phyloP scores from a whole-genome alignment of 345 rosid species.

The Eucalyptus guilfoylei region DNA sequence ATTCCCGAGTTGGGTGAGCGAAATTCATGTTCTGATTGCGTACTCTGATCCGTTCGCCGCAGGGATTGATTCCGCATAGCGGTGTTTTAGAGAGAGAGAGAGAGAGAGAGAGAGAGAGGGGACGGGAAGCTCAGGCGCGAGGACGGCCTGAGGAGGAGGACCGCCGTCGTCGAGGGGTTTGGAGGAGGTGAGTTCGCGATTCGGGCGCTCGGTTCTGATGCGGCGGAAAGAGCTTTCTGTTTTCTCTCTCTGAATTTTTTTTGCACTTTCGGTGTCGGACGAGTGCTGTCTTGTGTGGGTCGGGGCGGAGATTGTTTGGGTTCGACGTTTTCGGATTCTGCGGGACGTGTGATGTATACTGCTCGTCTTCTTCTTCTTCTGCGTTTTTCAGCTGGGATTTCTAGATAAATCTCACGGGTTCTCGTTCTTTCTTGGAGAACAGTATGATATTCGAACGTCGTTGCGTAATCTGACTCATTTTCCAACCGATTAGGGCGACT shows the following conservation, averaged over 20 bases:
- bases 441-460: background rate
- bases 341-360: background rate
- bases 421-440: background rate
- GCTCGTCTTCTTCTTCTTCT: background rate
- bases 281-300: background rate
- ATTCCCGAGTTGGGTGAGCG: background rate
- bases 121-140: conserved; percentile 26
- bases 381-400: background rate
- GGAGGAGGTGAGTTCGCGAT: background rate
- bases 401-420: rapidly evolving
- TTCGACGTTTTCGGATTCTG: background rate
- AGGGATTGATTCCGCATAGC: conserved; percentile 62
- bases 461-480: background rate
- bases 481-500: background rate
- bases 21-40: background rate
- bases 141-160: conserved; percentile 32
- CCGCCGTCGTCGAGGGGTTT: no score
- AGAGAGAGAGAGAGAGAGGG: background rate
- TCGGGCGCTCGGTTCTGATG: background rate
- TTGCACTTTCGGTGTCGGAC: background rate
- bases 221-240: background rate
- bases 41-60: background rate
- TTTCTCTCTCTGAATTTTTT: background rate
- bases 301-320: background rate
- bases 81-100: conserved; percentile 41